Conservation (phyloP, 257 asterid genomes). For the Handroanthus guayacan region DNA sequence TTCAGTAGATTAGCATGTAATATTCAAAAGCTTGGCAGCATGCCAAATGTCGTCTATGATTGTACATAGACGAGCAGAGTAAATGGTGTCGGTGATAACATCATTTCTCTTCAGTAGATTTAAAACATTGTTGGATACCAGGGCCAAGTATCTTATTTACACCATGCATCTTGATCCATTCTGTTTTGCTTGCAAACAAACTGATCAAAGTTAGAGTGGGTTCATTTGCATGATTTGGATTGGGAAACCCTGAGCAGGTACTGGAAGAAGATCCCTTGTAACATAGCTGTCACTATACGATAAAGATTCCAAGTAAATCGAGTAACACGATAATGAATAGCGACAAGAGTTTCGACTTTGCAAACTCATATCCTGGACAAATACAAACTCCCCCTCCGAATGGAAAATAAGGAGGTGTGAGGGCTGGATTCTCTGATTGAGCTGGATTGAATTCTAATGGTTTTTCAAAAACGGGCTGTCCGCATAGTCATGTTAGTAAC, state of each 20-base stretch:
- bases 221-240: too few species aligned
- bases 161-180: neutral
- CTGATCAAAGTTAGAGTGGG: too few species aligned
- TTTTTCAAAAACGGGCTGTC: constrained; percentile 39
- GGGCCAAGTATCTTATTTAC: neutral
- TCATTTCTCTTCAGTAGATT: neutral
- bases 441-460: constrained; percentile 65
- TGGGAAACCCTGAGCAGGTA: too few species aligned
- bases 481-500: constrained; percentile 37
- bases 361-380: constrained; percentile 21
- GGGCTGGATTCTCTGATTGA: constrained; percentile 44
- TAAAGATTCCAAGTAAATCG: constrained; percentile 61
- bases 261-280: too few species aligned
- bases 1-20: constrained; percentile 14
- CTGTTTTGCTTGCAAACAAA: too few species aligned
- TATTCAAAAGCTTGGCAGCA: constrained; percentile 22
- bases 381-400: constrained; percentile 76
- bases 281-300: too few species aligned
- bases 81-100: neutral
- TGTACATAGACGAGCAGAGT: neutral
- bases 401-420: constrained; percentile 72
- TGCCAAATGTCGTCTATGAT: constrained; percentile 2
- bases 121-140: neutral
- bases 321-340: constrained; percentile 26
- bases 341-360: too few species aligned